Conservation (phyloP, 2,329 filamentous ascomycete species). For the Colletotrichum acutatum region DNA sequence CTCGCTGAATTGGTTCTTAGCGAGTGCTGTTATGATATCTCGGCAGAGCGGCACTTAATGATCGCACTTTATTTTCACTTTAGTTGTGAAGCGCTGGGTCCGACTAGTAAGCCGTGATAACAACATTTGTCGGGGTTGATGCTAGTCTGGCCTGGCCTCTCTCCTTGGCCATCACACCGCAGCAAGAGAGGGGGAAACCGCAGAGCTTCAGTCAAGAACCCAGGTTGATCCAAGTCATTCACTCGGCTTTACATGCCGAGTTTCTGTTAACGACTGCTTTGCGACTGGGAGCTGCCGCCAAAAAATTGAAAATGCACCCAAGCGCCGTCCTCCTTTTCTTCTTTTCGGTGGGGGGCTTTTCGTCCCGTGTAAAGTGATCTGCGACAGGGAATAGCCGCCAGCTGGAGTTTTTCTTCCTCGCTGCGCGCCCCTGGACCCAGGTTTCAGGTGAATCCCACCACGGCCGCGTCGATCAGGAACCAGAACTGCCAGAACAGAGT, state of each 20-base stretch:
- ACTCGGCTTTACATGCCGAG: constrained; percentile 18
- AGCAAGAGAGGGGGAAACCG: background rate
- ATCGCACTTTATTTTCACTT: background rate
- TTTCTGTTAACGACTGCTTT: background rate
- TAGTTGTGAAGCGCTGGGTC: constrained; percentile 4
- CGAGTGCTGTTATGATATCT: background rate
- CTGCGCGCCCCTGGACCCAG: constrained; percentile 4
- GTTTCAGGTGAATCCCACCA: constrained; percentile 31
- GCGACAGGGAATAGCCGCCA: constrained; percentile 14
- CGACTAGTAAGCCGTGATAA: background rate
- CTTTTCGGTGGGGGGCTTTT: background rate
- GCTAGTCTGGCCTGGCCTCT: background rate
- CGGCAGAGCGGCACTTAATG: constrained; percentile 3
- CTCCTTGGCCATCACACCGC: background rate
- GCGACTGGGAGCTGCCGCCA: background rate
- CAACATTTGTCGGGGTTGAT: background rate
- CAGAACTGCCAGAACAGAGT: constrained; percentile 3
- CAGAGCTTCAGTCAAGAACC: background rate
- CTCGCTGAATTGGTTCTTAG: constrained; percentile 1
- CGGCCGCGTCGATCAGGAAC: constrained; percentile 31
- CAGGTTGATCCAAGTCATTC: background rate
- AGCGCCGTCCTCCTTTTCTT: constrained; percentile 5
- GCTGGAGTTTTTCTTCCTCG: background rate
- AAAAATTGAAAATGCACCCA: background rate
- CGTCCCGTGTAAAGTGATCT: constrained; percentile 33